Base-by-base conservation (phyloP, 2,329 filamentous ascomycete species). In the Sarocladium kiliense region DNA sequence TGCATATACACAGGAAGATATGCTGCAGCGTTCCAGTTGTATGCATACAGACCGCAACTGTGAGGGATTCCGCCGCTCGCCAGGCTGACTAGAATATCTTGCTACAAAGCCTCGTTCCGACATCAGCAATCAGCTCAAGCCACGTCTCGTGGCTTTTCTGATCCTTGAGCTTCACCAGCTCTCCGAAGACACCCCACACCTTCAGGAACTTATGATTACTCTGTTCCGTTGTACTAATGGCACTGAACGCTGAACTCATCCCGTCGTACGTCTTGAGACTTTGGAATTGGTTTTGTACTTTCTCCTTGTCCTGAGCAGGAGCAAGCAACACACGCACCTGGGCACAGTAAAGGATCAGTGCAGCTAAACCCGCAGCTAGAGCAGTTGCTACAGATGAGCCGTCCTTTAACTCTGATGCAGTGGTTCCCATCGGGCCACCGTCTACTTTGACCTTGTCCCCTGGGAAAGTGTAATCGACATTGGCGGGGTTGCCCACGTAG, bases 301-400 rank as follows among this genome's bases (percentile, higher is more conserved):
- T 63, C 7, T 54, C 36, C 18, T 60, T 59, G 3, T 64, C 60
- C 10, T 56, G 39, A 5, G 56, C 57, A 10, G 32, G 49, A 1
- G 60, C 57, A 3, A 62, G 36, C 2, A 59, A 18, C 2, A 60
- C 25, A 0, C 61, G 32, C 0, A 64, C 21, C 27, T 63, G 56
- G 39, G 60, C 61, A 50, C 64, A 67, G 32, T 66, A 65, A 5
- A 71, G 55, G 5, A 71, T 61, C 47, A 71, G 30, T 1, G 65
- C 66, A 2, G 66, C 68, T 3, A 67, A 55, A 0, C 68, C 67
- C 0, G 65, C 60, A 1, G 64, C 66, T 1, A 70, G 54, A 0
- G 68, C 65, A 2, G 67, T 70, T 1, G 68, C 62, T 0, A 70
- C 58, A 1, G 63, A 68, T 1, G 63, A 68, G 1, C 68, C 42